Evolutionary conservation across 1,139 yeast species (phyloP).

Genomic region (Entelexis paramagnoliae): DNA sequence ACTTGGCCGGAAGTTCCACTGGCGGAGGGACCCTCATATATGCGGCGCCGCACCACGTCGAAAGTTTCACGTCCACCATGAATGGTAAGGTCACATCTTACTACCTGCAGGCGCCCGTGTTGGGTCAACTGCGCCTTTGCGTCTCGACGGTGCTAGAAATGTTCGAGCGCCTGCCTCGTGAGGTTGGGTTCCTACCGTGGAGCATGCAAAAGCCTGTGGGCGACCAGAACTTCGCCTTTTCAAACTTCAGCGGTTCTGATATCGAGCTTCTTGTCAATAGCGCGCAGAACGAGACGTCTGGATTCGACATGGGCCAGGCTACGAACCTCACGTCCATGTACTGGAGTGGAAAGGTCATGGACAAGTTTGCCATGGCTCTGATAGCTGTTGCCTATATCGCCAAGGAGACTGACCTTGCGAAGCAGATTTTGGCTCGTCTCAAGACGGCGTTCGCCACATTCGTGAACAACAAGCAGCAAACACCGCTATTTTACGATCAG

Average conservation of each 20-base stretch:
- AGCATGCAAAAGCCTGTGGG: constrained; percentile 32
- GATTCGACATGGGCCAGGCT: constrained; percentile 45
- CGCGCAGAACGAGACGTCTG: constrained; percentile 45
- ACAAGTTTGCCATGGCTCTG: constrained; percentile 62
- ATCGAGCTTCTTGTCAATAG: constrained; percentile 37
- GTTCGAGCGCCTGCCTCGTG: constrained; percentile 47
- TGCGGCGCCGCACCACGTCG: constrained; percentile 65
- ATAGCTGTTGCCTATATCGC: constrained; percentile 42
- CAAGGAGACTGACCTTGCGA: constrained; percentile 36
- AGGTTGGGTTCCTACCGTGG: constrained; percentile 41
- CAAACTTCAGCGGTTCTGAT: constrained; percentile 41
- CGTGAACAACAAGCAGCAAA: constrained; percentile 42
- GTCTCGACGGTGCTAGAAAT: constrained; percentile 44
- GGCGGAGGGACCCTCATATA: constrained; percentile 48
- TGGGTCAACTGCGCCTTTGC: constrained; percentile 53
- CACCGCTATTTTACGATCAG: constrained; percentile 59
- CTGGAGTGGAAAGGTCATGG: constrained; percentile 58
- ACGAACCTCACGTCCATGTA: constrained; percentile 48
- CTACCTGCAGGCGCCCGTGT: constrained; percentile 47
- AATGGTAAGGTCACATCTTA: constrained; percentile 39
- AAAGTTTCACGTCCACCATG: constrained; percentile 37
- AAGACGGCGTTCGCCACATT: constrained; percentile 48
- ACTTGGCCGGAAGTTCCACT: constrained; percentile 44
- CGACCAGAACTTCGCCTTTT: constrained; percentile 23
- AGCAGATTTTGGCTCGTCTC: constrained; percentile 39